These are phyloP conservation scores for Candida frijolesensis DNA, from an alignment of 1,139 yeast species.

Conservation along the genomic window DNA sequence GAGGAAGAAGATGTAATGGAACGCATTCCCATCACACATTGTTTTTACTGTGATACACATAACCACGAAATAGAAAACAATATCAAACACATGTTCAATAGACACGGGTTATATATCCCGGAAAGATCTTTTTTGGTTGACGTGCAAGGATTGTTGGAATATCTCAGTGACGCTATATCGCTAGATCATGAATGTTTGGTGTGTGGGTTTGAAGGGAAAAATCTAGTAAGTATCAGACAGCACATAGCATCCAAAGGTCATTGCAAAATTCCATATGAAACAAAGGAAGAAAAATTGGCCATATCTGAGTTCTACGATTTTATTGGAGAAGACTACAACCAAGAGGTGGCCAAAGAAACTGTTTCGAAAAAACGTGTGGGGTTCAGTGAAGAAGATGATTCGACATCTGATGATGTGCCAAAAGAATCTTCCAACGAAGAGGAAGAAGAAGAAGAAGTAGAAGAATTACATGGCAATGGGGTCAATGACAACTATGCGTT, in stretches of 20 bases:
- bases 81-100: slow-evolving; percentile 48
- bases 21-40: slow-evolving; percentile 33
- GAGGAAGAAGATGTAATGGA: slow-evolving; percentile 27
- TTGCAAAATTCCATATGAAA: slow-evolving; percentile 56
- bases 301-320: slow-evolving; percentile 50
- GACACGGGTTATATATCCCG: slow-evolving; percentile 55
- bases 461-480: slow-evolving; percentile 30
- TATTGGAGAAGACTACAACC: slow-evolving; percentile 18
- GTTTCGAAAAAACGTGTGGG: slow-evolving; percentile 24
- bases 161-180: slow-evolving; percentile 45
- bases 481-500: slow-evolving; percentile 31
- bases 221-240: slow-evolving; percentile 52
- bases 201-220: slow-evolving; percentile 56
- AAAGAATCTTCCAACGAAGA: slow-evolving; percentile 25
- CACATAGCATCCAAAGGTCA: slow-evolving; percentile 56
- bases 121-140: slow-evolving; percentile 45
- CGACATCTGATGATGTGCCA: slow-evolving; percentile 9
- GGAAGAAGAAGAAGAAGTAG: slow-evolving; percentile 6
- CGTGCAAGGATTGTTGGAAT: slow-evolving; percentile 46
- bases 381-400: slow-evolving; percentile 17
- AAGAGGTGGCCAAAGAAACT: slow-evolving; percentile 18
- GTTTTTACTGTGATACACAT: slow-evolving; percentile 45
- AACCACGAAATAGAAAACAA: slow-evolving; percentile 44
- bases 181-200: slow-evolving; percentile 52
- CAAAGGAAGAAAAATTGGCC: slow-evolving; percentile 41